These are phyloP conservation scores for Cystobasidium pallidum DNA, from an alignment of 1,284 basidiomycete genomes.

Conservation along the genomic window DNA sequence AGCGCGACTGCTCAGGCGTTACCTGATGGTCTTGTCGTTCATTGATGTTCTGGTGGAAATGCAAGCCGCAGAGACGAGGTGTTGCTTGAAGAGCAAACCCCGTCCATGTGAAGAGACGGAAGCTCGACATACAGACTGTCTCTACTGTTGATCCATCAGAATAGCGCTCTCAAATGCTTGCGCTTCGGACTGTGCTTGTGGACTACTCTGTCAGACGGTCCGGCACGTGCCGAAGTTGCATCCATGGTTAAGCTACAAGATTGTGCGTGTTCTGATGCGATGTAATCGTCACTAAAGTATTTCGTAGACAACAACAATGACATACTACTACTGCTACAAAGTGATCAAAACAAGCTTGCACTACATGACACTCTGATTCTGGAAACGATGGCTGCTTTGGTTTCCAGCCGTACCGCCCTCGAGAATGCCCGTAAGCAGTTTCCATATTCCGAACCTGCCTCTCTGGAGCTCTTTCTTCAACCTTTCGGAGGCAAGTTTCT, in stretches of 20 bases:
- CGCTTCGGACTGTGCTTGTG: too few species aligned
- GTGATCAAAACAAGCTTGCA: not conserved
- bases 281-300: not conserved
- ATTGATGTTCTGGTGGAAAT: too few species aligned
- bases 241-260: too few species aligned
- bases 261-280: too few species aligned
- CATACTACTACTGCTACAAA: not conserved
- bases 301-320: not conserved
- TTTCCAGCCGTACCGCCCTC: conserved; percentile 21
- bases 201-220: too few species aligned
- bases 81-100: too few species aligned
- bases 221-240: too few species aligned
- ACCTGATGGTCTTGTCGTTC: not conserved
- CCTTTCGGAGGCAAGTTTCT: not conserved
- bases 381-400: conserved; percentile 23
- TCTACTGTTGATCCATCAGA: too few species aligned
- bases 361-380: conserved; percentile 23
- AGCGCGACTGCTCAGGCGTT: not conserved
- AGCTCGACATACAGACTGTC: too few species aligned
- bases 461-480: conserved; percentile 19
- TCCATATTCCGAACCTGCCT: conserved; percentile 42
- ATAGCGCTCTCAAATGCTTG: too few species aligned
- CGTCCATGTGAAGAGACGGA: too few species aligned
- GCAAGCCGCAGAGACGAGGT: too few species aligned
- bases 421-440: conserved; percentile 33